Percentiles rank a stretch among this genome's conserved stretches.
Conservation (phyloP, 495 filamentous ascomycete genomes). For the Aspergillus nidulans region DNA sequence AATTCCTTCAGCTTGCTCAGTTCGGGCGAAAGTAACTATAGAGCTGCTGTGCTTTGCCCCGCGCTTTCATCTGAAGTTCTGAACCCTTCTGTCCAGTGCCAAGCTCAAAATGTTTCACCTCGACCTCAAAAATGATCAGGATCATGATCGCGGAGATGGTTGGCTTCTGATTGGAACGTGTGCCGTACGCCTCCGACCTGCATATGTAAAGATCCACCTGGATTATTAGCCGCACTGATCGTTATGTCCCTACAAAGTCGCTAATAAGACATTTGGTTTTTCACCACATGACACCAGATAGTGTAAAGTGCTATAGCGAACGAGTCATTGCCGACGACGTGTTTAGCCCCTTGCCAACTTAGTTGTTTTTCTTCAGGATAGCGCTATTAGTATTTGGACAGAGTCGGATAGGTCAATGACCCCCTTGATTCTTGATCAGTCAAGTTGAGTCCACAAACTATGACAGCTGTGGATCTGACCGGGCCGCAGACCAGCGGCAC, state of each 20-base stretch:
- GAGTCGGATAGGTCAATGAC: neutral
- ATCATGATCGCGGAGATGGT: neutral
- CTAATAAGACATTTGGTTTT: no score
- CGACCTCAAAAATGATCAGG: neutral
- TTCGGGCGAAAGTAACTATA: neutral
- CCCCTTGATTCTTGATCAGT: neutral
- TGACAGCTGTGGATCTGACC: neutral
- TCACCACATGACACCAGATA: no score
- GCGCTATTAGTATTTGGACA: neutral
- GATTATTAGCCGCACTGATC: no score
- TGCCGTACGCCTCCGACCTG: no score
- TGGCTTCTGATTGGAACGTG: neutral
- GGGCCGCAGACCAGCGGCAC: neutral
- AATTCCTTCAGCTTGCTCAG: neutral
- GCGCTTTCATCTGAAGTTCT: no score
- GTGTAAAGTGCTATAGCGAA: neutral
- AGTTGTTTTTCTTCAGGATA: neutral
- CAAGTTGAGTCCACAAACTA: neutral
- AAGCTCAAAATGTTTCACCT: neutral
- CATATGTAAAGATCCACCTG: no score
- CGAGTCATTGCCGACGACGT: neutral
- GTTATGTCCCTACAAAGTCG: no score
- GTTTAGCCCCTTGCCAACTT: neutral
- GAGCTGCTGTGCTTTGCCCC: neutral
- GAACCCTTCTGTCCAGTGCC: neutral